Conservation (phyloP, 148 eudicot species). For the Nyssa sinensis region DNA sequence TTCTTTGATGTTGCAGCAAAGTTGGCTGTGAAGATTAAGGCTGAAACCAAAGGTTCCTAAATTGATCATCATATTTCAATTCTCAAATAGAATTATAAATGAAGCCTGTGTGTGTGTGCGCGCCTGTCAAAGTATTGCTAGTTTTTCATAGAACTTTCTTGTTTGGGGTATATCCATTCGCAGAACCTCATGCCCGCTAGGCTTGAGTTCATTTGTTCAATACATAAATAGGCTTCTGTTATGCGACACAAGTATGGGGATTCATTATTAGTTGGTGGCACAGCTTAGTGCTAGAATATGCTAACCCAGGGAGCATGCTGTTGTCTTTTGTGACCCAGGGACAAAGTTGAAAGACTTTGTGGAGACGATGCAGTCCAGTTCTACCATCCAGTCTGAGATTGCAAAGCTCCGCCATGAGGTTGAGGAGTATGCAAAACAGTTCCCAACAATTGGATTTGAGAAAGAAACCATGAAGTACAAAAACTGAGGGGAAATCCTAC, state of each 20-base stretch:
- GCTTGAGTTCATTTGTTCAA: neutral
- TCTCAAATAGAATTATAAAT: neutral
- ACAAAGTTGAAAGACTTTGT: conserved; percentile 96
- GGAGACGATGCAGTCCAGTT: conserved; percentile 63
- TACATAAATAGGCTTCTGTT: neutral
- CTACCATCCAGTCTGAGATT: conserved; percentile 64
- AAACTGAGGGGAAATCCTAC: conserved; percentile 38
- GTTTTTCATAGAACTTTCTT: too few species aligned
- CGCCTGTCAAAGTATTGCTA: too few species aligned
- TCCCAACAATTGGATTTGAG: conserved; percentile 96
- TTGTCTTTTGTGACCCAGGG: conserved; percentile 44
- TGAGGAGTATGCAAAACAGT: conserved; percentile 95
- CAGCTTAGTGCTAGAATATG: neutral
- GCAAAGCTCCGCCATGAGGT: conserved; percentile 74
- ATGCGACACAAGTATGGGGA: neutral
- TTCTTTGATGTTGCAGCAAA: conserved; percentile 89
- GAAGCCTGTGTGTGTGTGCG: too few species aligned
- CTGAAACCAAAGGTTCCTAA: conserved; percentile 58
- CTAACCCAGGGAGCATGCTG: neutral
- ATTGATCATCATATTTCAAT: neutral
- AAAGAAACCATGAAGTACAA: conserved; percentile 94
- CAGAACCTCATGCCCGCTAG: neutral
- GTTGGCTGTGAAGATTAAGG: conserved; percentile 77
- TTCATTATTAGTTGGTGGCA: neutral
- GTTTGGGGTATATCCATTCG: too few species aligned